Evolutionary conservation across 192 early-diverging fungal genomes (phyloP), one percentile per base, ranked within the genome.

Genomic region (Dissophora ornata): DNA sequence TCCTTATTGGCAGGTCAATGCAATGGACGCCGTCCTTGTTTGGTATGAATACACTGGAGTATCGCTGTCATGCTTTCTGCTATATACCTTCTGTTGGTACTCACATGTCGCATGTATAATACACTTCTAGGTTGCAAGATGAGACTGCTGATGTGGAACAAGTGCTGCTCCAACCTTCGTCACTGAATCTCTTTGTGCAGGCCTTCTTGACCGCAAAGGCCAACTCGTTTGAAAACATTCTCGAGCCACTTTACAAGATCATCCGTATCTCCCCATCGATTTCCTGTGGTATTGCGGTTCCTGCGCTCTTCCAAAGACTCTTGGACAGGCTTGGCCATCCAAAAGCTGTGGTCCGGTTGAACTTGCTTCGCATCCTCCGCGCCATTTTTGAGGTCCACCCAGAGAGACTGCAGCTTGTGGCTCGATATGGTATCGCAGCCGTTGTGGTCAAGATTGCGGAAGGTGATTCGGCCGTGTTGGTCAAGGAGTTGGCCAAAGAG

Each of bases 1-100:
- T 62, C 67, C 81, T 7, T 81, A 83, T 26, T 89, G 86, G 86
- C 83, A 85, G 56, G 85, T 86, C 11, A 85, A 85, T 70, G 84
- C 86, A 9, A 71, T 90, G 47, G 87, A 90, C 40, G 82, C 88
- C 18, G 84, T 90, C 11, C 61, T 82, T 25, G 67, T 74, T 22
- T 90, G 88, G 88, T 87, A 81, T 46, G 74, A n/a, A n/a, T n/a
- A n/a, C n/a, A n/a, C n/a, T n/a, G n/a, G n/a, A n/a, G n/a, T n/a
- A n/a, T n/a, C n/a, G n/a, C n/a, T n/a, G n/a, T n/a, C n/a, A n/a
- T n/a, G n/a, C n/a, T n/a, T n/a, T n/a, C n/a, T n/a, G n/a, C n/a
- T n/a, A n/a, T n/a, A n/a, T n/a, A n/a, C n/a, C n/a, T n/a, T n/a
- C n/a, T n/a, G n/a, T n/a, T n/a, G n/a, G n/a, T n/a, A n/a, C n/a